Evolutionary conservation across 2,329 filamentous ascomycete genomes (phyloP).

Genomic region (Ophiostoma ips): DNA sequence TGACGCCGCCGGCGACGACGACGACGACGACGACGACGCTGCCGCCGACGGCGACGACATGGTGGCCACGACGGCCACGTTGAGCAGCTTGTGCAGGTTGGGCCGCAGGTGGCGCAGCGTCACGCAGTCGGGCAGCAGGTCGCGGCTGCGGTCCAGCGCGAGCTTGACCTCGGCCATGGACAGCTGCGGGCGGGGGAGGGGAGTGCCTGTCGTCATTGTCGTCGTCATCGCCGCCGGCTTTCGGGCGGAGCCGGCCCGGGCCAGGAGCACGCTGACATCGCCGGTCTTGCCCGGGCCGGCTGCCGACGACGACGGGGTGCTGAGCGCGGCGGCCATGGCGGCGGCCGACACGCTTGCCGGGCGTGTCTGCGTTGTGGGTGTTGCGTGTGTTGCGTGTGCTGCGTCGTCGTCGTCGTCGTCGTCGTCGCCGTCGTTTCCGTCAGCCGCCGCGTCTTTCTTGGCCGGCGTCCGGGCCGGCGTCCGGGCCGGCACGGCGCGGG

Average conservation of each 20-base stretch:
- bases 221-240: not conserved
- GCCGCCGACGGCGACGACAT: conserved; percentile 41
- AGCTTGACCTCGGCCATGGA: conserved; percentile 27
- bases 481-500: not conserved
- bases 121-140: conserved; percentile 38
- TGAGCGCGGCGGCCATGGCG: not conserved
- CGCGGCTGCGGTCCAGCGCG: conserved; percentile 32
- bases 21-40: no score
- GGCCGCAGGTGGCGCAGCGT: conserved; percentile 37
- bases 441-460: not conserved
- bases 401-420: not conserved
- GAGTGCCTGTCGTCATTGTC: not conserved
- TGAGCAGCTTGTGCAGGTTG: conserved; percentile 33
- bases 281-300: not conserved
- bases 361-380: not conserved
- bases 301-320: not conserved
- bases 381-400: not conserved
- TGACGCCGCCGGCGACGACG: conserved; percentile 32
- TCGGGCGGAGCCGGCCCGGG: conserved; percentile 1
- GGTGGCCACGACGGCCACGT: conserved; percentile 41
- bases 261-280: conserved; percentile 7
- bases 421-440: not conserved
- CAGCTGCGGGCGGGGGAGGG: not conserved
- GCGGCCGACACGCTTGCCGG: not conserved
- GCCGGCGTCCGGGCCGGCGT: not conserved